A percentile compares a stretch with the other conserved stretches of the same genome.
Conservation (phyloP, 768 basidiomycete genomes). For the Galerina marginata region DNA sequence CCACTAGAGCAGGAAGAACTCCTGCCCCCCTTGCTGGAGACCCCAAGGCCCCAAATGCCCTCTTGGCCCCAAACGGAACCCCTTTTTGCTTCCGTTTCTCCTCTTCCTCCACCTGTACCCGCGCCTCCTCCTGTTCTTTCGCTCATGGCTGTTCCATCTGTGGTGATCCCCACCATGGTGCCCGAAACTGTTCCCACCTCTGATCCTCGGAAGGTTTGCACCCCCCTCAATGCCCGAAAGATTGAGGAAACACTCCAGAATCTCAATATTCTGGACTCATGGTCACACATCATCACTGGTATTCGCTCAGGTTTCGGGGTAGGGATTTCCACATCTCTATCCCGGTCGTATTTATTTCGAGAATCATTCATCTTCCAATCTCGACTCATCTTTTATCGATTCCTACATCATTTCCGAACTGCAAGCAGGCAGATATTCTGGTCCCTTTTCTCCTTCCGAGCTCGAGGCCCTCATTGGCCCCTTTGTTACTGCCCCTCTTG, state of each 20-base stretch:
- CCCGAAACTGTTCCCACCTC: conserved; percentile 26
- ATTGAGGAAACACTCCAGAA: conserved; percentile 18
- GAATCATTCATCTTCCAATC: conserved; percentile 37
- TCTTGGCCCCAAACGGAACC: conserved; percentile 24
- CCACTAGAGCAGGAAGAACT: conserved; percentile 30
- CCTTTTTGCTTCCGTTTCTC: conserved; percentile 35
- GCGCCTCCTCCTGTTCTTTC: conserved; percentile 21
- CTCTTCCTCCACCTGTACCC: conserved; percentile 18
- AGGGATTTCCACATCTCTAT: conserved; percentile 27
- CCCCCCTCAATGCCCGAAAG: conserved; percentile 28
- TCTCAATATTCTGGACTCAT: conserved; percentile 26
- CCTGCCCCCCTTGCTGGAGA: conserved; percentile 15
- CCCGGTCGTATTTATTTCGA: conserved; percentile 30
- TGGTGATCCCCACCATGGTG: conserved; percentile 30
- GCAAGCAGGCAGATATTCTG: conserved; percentile 35
- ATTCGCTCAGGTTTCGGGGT: conserved; percentile 42
- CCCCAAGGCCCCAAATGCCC: conserved; percentile 21
- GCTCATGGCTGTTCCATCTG: conserved; percentile 39
- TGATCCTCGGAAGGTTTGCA: conserved; percentile 39
- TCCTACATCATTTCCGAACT: conserved; percentile 38
- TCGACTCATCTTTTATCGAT: conserved; percentile 35
- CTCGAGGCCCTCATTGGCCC: conserved; percentile 43
- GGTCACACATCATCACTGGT: conserved; percentile 35
- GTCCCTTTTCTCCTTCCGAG: conserved; percentile 27
- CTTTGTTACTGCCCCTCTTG: conserved; percentile 45